A percentile compares a stretch with the other conserved stretches of the same genome.
These are phyloP conservation scores for Nemania sp. DNA, from an alignment of 2,329 filamentous ascomycete species.

Conservation along the genomic window DNA sequence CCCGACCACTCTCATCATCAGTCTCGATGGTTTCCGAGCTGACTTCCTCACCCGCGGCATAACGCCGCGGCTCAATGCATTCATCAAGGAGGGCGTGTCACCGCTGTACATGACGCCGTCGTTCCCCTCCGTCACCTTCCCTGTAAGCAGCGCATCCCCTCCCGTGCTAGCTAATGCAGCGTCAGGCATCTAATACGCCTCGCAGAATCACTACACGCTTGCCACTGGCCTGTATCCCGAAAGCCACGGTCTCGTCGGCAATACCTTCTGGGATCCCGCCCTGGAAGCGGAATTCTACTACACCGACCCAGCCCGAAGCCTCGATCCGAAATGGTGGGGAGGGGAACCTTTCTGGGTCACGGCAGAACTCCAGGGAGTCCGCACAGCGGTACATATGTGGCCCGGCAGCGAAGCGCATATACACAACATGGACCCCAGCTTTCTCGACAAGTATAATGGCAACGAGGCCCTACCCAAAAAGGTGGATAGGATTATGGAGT, in stretches of 20 bases:
- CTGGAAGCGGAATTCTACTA: conserved; percentile 84
- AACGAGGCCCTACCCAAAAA: conserved; percentile 76
- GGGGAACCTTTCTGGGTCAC: conserved; percentile 95
- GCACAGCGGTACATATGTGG: conserved; percentile 96
- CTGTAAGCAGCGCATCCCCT: conserved; percentile 44
- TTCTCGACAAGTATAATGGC: conserved; percentile 83
- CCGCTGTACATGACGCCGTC: conserved; percentile 92
- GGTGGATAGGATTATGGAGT: conserved; percentile 76
- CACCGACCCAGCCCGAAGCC: conserved; percentile 73
- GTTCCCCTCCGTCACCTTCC: conserved; percentile 96
- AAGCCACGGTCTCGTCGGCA: conserved; percentile 89
- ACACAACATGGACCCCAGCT: conserved; percentile 72
- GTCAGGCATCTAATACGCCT: conserved; percentile 14
- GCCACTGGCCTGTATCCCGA: conserved; percentile 93
- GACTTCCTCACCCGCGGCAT: conserved; percentile 86
- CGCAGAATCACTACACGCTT: conserved; percentile 82
- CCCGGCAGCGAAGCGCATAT: conserved; percentile 92
- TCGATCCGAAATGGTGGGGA: conserved; percentile 91
- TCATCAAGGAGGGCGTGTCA: conserved; percentile 83
- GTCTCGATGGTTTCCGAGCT: conserved; percentile 92
- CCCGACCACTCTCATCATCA: conserved; percentile 91
- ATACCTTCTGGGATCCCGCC: conserved; percentile 88
- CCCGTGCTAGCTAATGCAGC: no score
- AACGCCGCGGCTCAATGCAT: conserved; percentile 78
- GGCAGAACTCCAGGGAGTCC: conserved; percentile 79